Base-by-base conservation (phyloP, 2,329 filamentous ascomycete species). In the Arthrobotrys pseudoclavata region DNA sequence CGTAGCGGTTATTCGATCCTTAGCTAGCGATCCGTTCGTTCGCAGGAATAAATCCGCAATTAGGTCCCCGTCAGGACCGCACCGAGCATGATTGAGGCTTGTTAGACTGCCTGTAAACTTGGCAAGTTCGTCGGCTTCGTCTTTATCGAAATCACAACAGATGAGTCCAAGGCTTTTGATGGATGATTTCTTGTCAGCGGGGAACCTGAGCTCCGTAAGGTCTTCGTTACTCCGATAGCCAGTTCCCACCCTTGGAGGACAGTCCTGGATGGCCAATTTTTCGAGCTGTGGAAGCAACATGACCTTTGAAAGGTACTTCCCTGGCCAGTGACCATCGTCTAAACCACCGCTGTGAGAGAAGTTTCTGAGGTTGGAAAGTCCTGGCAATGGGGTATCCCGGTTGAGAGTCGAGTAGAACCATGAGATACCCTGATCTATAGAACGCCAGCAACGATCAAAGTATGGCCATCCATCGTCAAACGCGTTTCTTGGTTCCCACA, bases 361-460 rank as follows among this genome's bases (percentile, higher is more conserved):
- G 10, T 53, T 26, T 20, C 9, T 70, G 5, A 70, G 24, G 10
- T n/a, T 62, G 3, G 42, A 34, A 1, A 70, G 31, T 10, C 67
- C 67, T 1, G 67, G 67, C 18, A 70, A 12, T 7, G 18, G 24
- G 3, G n/a, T 60, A 2, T 42, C 22, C 1, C 1, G 18, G 62
- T 52, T 10, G 3, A 70, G 24, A 24, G 37, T 31, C 10, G 34
- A n/a, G 18, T 70, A 50, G 4, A 70, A 62, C 67, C 67, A 70
- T 4, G 45, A 62, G 1, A 2, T 15, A 13, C 20, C 10, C 1
- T 2, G 18, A 12, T 15, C 15, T 3, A 29, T n/a, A n/a, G 18
- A 13, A 18, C 10, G 5, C 62, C 47, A 62, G 20, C 47, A 31
- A 2, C 0, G 2, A n/a, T 61, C 42, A n/a, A 37, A 70, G 3